phyloP scores from a whole-genome alignment of 1,284 basidiomycete species.

The Meripilus lineatus region DNA sequence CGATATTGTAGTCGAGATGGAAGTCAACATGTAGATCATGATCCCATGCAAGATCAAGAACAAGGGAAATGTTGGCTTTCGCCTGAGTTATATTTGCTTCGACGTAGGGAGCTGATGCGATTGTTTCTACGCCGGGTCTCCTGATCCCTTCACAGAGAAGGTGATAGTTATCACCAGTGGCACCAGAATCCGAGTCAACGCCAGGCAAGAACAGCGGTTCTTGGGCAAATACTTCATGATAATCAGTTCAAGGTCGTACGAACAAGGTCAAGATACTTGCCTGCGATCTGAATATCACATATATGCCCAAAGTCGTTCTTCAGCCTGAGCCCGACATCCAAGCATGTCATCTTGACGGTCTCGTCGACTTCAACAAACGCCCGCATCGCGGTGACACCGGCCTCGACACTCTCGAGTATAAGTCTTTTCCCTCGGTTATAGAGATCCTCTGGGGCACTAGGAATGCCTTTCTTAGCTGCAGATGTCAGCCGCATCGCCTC shows the following conservation, averaged over 20 bases:
- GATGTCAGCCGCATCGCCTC: conserved; percentile 53
- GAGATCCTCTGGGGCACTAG: conserved; percentile 38
- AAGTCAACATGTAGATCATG: conserved; percentile 48
- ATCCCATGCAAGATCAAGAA: conserved; percentile 42
- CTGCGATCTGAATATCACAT: conserved; percentile 54
- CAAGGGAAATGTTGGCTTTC: conserved; percentile 47
- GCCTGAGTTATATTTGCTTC: conserved; percentile 44
- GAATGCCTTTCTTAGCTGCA: conserved; percentile 44
- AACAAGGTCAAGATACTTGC: conserved; percentile 32
- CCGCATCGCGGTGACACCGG: conserved; percentile 57
- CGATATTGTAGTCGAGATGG: conserved; percentile 63
- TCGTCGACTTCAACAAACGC: conserved; percentile 64
- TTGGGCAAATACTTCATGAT: conserved; percentile 53
- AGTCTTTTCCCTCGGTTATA: conserved; percentile 47
- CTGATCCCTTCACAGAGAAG: conserved; percentile 38
- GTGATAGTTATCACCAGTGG: conserved; percentile 38
- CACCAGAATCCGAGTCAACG: conserved; percentile 24
- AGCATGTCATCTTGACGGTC: conserved; percentile 44
- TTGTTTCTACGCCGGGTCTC: conserved; percentile 36
- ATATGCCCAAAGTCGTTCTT: conserved; percentile 38
- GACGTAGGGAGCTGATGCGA: conserved; percentile 64
- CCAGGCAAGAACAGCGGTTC: conserved; percentile 47
- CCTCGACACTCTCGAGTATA: conserved; percentile 50
- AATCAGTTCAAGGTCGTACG: conserved; percentile 8
- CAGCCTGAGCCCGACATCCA: conserved; percentile 45